Percentiles rank a stretch among this genome's conserved stretches.
Conservation (phyloP, 176 grass and related monocot genomes). For the Musa troglodytarum region DNA sequence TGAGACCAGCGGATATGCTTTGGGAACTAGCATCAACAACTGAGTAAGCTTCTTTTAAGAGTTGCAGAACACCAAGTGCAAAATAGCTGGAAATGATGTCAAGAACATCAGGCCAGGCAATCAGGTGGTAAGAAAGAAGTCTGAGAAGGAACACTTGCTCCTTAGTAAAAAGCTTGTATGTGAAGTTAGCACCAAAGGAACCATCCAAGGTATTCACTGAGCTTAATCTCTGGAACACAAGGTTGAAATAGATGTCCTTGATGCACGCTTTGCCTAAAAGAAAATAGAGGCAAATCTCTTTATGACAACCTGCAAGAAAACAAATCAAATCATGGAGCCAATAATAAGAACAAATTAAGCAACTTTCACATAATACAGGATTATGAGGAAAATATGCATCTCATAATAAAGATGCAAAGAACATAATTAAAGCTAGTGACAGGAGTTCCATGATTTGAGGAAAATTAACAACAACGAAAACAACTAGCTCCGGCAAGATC, state of each 20-base stretch:
- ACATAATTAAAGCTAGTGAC: background rate
- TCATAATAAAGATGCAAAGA: background rate
- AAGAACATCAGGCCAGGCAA: slow-evolving; percentile 48
- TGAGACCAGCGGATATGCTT: slow-evolving; percentile 36
- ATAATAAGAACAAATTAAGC: background rate
- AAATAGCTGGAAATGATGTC: slow-evolving; percentile 34
- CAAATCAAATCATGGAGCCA: background rate
- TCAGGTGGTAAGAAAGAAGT: slow-evolving; percentile 55
- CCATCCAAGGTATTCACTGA: background rate
- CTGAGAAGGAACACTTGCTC: slow-evolving; percentile 63
- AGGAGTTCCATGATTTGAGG: background rate
- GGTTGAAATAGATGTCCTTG: slow-evolving; percentile 48
- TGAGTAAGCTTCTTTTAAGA: slow-evolving; percentile 43
- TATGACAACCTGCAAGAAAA: slow-evolving; percentile 41
- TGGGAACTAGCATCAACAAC: slow-evolving; percentile 39
- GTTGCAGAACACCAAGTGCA: slow-evolving; percentile 46
- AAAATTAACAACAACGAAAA: background rate
- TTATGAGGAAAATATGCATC: too few species aligned
- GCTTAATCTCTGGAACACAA: slow-evolving; percentile 47
- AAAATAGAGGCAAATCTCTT: slow-evolving; percentile 81
- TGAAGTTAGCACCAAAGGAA: slow-evolving; percentile 15
- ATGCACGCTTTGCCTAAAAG: slow-evolving; percentile 73
- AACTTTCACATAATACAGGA: background rate
- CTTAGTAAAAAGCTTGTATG: slow-evolving; percentile 24
- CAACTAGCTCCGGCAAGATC: background rate